These are phyloP conservation scores for Sporothrix curviconia DNA, from an alignment of 2,329 filamentous ascomycete species.

Conservation along the genomic window DNA sequence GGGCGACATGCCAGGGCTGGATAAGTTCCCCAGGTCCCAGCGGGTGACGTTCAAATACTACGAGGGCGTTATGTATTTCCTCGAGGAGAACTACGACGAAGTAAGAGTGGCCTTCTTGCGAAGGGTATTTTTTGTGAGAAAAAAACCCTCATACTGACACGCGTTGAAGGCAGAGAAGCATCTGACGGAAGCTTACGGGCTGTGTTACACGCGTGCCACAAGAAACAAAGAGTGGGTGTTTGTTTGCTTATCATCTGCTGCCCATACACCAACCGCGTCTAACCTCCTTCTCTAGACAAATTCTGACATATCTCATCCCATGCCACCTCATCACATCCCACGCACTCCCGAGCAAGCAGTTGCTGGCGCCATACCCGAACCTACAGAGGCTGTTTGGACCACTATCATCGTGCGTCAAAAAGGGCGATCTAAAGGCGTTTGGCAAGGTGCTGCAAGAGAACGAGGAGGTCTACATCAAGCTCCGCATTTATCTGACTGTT, in stretches of 20 bases:
- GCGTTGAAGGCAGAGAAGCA: conserved; percentile 64
- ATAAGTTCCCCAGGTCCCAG: conserved; percentile 79
- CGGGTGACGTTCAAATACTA: conserved; percentile 96
- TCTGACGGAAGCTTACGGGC: conserved; percentile 71
- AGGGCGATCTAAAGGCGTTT: conserved; percentile 75
- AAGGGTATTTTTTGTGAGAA: not conserved
- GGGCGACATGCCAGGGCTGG: conserved; percentile 73
- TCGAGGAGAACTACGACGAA: conserved; percentile 86
- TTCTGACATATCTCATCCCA: conserved; percentile 90
- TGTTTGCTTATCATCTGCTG: too few relatives aligned
- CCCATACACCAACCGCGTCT: too few relatives aligned
- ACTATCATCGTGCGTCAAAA: conserved; percentile 70
- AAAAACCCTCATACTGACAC: not conserved
- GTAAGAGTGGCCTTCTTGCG: conserved; percentile 40
- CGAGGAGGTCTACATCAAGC: conserved; percentile 88
- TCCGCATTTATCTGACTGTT: conserved; percentile 88
- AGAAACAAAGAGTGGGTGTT: conserved; percentile 80
- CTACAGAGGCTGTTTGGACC: conserved; percentile 74
- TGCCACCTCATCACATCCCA: conserved; percentile 86
- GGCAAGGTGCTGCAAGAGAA: conserved; percentile 72
- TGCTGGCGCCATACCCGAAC: conserved; percentile 69
- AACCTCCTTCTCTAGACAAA: conserved; percentile 53
- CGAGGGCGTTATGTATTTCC: conserved; percentile 82
- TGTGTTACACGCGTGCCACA: conserved; percentile 66
- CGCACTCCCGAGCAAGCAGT: conserved; percentile 64